Base-by-base conservation (phyloP, 139 green algal genomes). In the Mesotaenium endlicherianum region DNA sequence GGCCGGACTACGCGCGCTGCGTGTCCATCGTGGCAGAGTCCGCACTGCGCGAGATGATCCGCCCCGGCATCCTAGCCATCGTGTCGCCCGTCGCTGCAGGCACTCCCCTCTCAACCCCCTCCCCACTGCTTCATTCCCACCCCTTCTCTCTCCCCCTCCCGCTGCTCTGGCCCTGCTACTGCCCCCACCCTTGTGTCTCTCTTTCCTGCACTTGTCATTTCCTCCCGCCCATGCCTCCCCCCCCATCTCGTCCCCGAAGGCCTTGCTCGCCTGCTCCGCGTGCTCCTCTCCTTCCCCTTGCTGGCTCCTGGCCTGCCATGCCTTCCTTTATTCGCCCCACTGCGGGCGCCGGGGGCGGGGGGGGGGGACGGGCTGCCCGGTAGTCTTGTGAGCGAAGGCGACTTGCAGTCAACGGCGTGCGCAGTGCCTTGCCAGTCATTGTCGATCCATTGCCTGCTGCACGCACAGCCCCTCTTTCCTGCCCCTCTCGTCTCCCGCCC, bases 1-100 rank as follows among this genome's bases (percentile, higher is more conserved):
- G 90, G 72, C 90, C 90, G 17, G 92, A 94, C 81, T 93, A 93
- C 75, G 75, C 75, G 31, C 77, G 84, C 38, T 93, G 92, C 81
- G 92, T 94, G 1, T 77, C 70, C 67, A 92, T 94, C 59, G 86
- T 91, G 36, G 85, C 92, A 1, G 55, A 68, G 41, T 83, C 84
- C 34, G 77, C 90, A 1, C 70, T 94, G 36, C 70, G 55, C n/a
- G 91, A 92, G 67, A 95, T 95, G 92, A 85, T 95, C 34, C 75
- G 77, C 70, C 92, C 92, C 1, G 92, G 92, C 31, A 71, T 91
- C 16, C 53, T 94, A 20, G 89, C 87, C 11, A 79, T 94, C 26
- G 34, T 40, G 16, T 42, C 75, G 1, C 92, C 92, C 31, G 39
- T 91, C 42, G 83, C 70, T 17, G 81, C 92, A 20, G 77, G 77